These are phyloP conservation scores for Elongisporangium undulatum DNA, from an alignment of 352 stramenopile species.

Conservation along the genomic window DNA sequence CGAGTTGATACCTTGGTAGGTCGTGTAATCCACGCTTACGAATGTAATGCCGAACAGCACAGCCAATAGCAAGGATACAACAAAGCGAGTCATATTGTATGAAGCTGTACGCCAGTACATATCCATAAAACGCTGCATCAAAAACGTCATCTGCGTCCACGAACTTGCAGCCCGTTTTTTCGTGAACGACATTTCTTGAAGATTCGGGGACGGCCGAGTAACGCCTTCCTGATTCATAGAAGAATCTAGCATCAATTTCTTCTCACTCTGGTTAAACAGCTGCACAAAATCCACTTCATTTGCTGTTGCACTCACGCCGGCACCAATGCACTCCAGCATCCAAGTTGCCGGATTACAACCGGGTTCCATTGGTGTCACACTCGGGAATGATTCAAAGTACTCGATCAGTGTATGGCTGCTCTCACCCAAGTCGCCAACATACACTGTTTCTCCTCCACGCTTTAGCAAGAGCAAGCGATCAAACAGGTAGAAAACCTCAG, in stretches of 20 bases:
- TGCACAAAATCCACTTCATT: conserved; percentile 19
- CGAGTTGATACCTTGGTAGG: conserved; percentile 44
- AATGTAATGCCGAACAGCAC: conserved; percentile 46
- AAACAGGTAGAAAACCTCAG: conserved; percentile 76
- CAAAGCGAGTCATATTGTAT: conserved; percentile 72
- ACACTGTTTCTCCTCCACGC: conserved; percentile 76
- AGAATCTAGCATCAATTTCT: conserved; percentile 16
- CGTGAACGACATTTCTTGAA: conserved; percentile 19
- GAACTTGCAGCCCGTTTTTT: conserved; percentile 26
- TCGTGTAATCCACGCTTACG: conserved; percentile 30
- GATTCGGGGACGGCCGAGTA: conserved; percentile 5
- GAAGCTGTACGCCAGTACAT: conserved; percentile 36
- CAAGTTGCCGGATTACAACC: conserved; percentile 87
- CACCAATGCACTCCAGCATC: conserved; percentile 73
- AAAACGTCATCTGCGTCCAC: conserved; percentile 23
- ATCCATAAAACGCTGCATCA: conserved; percentile 33
- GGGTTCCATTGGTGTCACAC: conserved; percentile 30
- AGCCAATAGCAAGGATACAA: conserved; percentile 26
- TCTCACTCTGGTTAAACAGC: conserved; percentile 18
- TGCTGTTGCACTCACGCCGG: conserved; percentile 19
- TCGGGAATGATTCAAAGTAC: conserved; percentile 73
- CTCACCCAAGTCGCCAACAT: conserved; percentile 73
- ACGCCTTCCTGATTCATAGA: conserved; percentile 22
- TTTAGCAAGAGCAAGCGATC: conserved; percentile 87
- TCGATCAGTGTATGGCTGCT: conserved; percentile 32